Base-by-base conservation (phyloP, 1,139 yeast species). In the Diutina siamensis region DNA sequence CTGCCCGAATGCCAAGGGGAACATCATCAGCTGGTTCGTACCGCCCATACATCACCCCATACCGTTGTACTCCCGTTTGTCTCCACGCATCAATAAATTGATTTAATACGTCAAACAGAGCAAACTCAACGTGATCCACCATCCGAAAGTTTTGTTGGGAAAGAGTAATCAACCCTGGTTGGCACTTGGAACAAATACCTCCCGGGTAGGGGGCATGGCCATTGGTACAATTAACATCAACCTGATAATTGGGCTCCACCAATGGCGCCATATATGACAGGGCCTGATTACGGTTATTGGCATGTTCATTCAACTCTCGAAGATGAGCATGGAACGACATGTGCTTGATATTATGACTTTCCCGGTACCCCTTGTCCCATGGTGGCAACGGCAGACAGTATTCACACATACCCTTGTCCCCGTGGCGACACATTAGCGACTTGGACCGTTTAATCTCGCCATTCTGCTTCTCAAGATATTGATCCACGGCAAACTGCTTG, bases 61-160 rank as follows among this genome's bases (percentile, higher is more conserved):
- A 74, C 55, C 98, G 72, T 63, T 94, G 99, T 17, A 76, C 68
- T 1, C 97, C 97, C 0, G 94, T 76, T 48, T 71, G 67, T 63
- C 99, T 78, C 99, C 99, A 92, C 15, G 85, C 68, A 52, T 92
- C 94, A 48, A 94, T 85, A 61, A 94, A 92, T 36, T 74, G 69
- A 60, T 92, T 86, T 48, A 94, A 76, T 33, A 88, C 74, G 3
- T 71, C 68, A 44, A 88, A 77, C 50, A 77, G 78, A 18, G 88
- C 80, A 62, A 89, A 85, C 61, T 92, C 97, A 28, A 92, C 94
- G 65, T 94, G 97, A 62, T 94, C 99, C 19, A 94, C 95, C 96
- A 92, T 86, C 57, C 99, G 75, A 61, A 85, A 94, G 44, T 74
- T 71, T 61, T 94, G 98, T 59, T 82, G 89, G 59, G 84, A 95